Conservation (phyloP, 1,139 yeast genomes). For the Blastobotrys proliferans region DNA sequence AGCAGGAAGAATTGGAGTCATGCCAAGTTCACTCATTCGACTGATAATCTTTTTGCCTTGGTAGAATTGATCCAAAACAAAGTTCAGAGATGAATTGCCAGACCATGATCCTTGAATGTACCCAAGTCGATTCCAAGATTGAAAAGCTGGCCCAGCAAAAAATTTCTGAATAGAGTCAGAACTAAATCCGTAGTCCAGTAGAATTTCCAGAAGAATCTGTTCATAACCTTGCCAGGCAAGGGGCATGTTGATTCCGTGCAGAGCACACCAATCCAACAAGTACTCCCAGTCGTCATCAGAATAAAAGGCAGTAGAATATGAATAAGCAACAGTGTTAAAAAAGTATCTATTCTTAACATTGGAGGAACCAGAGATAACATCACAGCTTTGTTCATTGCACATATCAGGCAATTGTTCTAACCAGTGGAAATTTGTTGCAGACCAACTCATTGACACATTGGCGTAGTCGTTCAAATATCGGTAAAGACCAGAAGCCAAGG, state of each 20-base stretch:
- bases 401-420: slow-evolving; percentile 13
- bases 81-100: slow-evolving; percentile 10
- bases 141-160: slow-evolving; percentile 18
- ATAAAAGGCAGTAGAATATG: slow-evolving; percentile 16
- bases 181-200: slow-evolving; percentile 15
- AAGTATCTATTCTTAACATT: not conserved
- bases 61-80: slow-evolving; percentile 12
- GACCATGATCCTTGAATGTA: slow-evolving; percentile 20
- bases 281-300: slow-evolving; percentile 18
- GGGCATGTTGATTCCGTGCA: slow-evolving; percentile 19
- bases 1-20: slow-evolving; percentile 19
- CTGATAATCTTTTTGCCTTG: slow-evolving; percentile 13
- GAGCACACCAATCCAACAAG: slow-evolving; percentile 18
- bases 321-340: slow-evolving; percentile 16
- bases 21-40: slow-evolving; percentile 19
- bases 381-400: slow-evolving; percentile 4
- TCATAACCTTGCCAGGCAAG: slow-evolving; percentile 20
- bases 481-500: slow-evolving; percentile 16
- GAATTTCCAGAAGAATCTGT: slow-evolving; percentile 15
- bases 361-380: not conserved
- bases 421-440: slow-evolving; percentile 12
- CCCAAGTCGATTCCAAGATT: slow-evolving; percentile 20
- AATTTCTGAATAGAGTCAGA: slow-evolving; percentile 13
- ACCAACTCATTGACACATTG: slow-evolving; percentile 19
- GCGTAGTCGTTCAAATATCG: slow-evolving; percentile 16